phyloP scores from a whole-genome alignment of 352 stramenopile genomes.

The Phytophthora vignae region DNA sequence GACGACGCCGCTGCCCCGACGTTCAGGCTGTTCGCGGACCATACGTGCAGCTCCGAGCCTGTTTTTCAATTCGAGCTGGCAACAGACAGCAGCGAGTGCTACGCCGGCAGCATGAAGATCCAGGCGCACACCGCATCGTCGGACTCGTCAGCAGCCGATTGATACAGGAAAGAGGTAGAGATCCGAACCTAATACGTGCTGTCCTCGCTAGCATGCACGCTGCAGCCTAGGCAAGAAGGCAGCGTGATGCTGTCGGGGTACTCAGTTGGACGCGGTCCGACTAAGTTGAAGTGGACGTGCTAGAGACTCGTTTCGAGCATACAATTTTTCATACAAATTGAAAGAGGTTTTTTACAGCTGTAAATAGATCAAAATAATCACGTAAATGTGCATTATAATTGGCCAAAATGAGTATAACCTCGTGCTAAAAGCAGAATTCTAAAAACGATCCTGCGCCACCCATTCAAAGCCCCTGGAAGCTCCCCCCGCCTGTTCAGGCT shows the following conservation, averaged over 20 bases:
- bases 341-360: no score
- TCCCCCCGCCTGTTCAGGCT: no score
- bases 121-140: conserved; percentile 5
- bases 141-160: not conserved
- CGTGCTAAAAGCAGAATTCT: conserved; percentile 32
- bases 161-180: not conserved
- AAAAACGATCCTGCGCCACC: conserved; percentile 42
- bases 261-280: no score
- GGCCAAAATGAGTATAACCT: conserved; percentile 30
- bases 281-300: conserved; percentile 26
- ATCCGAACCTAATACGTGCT: not conserved
- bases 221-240: not conserved
- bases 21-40: conserved; percentile 32
- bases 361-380: no score
- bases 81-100: conserved; percentile 20
- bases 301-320: not conserved
- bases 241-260: no score
- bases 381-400: conserved; percentile 1
- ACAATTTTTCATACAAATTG: no score
- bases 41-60: conserved; percentile 14
- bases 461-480: conserved; percentile 24
- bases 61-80: conserved; percentile 23
- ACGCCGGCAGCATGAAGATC: conserved; percentile 30
- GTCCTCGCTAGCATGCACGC: not conserved
- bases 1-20: not conserved